Evolutionary conservation across 2,329 filamentous ascomycete genomes (phyloP).

Genomic region (Zasmidium citrigriseum): DNA sequence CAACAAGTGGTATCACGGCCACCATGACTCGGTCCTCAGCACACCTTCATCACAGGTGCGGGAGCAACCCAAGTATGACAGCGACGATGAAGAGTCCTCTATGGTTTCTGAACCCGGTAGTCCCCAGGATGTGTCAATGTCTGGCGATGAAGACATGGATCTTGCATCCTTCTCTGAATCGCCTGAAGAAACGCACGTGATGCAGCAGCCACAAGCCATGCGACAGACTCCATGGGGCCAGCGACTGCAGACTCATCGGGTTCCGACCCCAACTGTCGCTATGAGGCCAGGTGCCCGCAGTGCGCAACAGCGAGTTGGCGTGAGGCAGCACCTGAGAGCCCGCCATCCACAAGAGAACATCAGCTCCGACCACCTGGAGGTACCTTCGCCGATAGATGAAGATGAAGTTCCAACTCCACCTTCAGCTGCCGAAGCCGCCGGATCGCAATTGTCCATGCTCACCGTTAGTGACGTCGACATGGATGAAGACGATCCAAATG

Average conservation of each 20-base stretch:
- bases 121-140: slow-evolving; percentile 30
- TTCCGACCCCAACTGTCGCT: slow-evolving; percentile 28
- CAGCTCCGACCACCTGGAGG: slow-evolving; percentile 32
- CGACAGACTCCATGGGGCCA: slow-evolving; percentile 23
- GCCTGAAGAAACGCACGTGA: slow-evolving; percentile 10
- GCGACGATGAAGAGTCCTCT: slow-evolving; percentile 31
- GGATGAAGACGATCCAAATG: slow-evolving; percentile 22
- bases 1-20: slow-evolving; percentile 17
- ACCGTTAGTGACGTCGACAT: slow-evolving; percentile 40
- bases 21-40: slow-evolving; percentile 32
- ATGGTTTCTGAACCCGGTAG: slow-evolving; percentile 35
- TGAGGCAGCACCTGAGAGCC: slow-evolving; percentile 29
- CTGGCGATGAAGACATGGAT: slow-evolving; percentile 28
- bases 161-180: slow-evolving; percentile 25
- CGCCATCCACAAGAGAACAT: slow-evolving; percentile 34
- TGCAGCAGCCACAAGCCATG: slow-evolving; percentile 7
- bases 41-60: slow-evolving; percentile 22
- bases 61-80: slow-evolving; percentile 32
- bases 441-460: slow-evolving; percentile 38
- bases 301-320: slow-evolving; percentile 18
- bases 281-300: slow-evolving; percentile 24
- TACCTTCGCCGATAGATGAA: slow-evolving; percentile 38
- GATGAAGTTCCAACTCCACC: slow-evolving; percentile 38
- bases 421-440: slow-evolving; percentile 35
- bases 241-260: slow-evolving; percentile 24